Evolutionary conservation across 1,139 yeast genomes (phyloP), one percentile per base, ranked within the genome.

Genomic region (Meyerozyma elateridarum): DNA sequence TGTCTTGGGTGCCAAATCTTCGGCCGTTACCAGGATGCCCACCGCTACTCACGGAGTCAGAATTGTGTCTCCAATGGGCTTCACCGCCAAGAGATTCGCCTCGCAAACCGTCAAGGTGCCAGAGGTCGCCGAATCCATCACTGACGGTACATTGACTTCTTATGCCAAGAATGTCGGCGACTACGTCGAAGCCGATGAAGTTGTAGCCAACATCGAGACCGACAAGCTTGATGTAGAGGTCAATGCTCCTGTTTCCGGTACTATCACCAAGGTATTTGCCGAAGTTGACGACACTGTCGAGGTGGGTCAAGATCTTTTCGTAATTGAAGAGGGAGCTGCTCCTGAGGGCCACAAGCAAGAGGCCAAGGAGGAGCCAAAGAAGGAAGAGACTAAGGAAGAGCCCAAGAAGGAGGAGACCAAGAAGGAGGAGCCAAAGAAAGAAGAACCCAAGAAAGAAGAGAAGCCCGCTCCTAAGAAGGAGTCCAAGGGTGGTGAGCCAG

Each of bases 211-310:
- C 46, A 89, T 91, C 49, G 99, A 91, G 68, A 91, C 99, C 35
- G 99, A 91, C 61, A 93, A 93, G 72, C 88, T 93, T 51, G 98
- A 91, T 54, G 94, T 91, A 35, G 95, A 91, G 58, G 97, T 91
- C 42, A 91, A 88, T 59, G 81, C 98, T 11, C 98, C 98, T 40
- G 76, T 85, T 36, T 61, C 93, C 31, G 99, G 98, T 66, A 87
- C 89, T 38, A 72, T 91, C 52, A 79, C 83, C 34, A 95, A 89
- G 61, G 65, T 85, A 41, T 75, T 87, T 50, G 96, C 82, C 43
- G 66, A 69, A 33, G 85, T 88, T 31, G 98, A 91, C 33, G 96
- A 87, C 54, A 91, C 95, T 34, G 98, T 91, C 39, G 85, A 82
- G 52, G 98, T 93, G 42, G 98, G 97, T 41, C 97, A 91, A 64